These are phyloP conservation scores for Platismatia glauca DNA, from an alignment of 495 filamentous ascomycete species.

Conservation along the genomic window DNA sequence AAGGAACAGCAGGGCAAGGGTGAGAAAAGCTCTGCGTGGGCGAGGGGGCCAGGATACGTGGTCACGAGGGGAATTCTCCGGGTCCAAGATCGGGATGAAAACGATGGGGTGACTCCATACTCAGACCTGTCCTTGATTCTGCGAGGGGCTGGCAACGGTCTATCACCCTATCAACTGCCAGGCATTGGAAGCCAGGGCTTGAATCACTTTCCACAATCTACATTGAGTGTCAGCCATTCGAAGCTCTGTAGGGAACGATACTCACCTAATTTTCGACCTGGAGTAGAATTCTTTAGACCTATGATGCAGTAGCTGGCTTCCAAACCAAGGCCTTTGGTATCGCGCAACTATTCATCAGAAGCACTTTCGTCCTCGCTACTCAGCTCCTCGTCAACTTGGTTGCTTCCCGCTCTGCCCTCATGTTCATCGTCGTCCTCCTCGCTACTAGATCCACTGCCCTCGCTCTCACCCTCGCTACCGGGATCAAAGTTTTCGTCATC, in stretches of 20 bases:
- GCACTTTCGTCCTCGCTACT: constrained; percentile 33
- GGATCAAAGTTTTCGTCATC: constrained; percentile 28
- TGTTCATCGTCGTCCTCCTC: constrained; percentile 24
- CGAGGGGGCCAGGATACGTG: neutral
- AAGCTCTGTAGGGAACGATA: too few relatives aligned
- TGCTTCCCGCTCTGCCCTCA: constrained; percentile 24
- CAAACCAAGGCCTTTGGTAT: neutral
- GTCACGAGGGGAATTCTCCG: neutral
- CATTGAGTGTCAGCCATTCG: neutral
- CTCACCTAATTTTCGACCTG: neutral
- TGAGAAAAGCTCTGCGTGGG: neutral
- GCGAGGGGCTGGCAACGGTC: neutral
- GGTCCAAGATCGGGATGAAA: neutral
- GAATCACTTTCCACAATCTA: neutral
- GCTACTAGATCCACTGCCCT: constrained; percentile 28
- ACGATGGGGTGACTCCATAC: neutral
- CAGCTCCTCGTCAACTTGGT: constrained; percentile 23
- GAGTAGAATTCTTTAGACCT: neutral
- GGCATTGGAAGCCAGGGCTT: neutral
- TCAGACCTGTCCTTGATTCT: neutral
- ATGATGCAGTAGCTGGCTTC: neutral
- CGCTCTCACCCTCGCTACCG: constrained; percentile 25
- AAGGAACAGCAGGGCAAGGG: neutral
- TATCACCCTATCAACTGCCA: neutral
- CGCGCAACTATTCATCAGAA: constrained; percentile 3